Conservation (phyloP, 1,284 basidiomycete genomes). For the Clitocybe nebularis region DNA sequence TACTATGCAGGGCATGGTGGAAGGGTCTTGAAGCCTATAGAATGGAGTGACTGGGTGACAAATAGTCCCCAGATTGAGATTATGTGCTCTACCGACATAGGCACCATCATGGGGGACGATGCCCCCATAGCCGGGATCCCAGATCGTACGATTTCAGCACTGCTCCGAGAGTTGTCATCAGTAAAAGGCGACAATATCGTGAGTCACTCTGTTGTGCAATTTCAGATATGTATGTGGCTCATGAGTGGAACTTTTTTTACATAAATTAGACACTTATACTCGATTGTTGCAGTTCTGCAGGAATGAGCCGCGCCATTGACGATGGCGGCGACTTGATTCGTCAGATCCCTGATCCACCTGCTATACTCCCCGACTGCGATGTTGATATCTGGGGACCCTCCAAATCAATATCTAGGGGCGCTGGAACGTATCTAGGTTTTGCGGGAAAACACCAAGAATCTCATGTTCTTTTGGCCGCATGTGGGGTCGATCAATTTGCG, state of each 20-base stretch:
- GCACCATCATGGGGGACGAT: not conserved
- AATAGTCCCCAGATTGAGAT: slow-evolving; percentile 1
- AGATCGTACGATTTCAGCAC: not conserved
- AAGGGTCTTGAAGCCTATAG: slow-evolving; percentile 4
- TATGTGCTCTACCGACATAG: not conserved
- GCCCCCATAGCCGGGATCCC: not conserved
- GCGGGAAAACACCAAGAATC: slow-evolving; percentile 2
- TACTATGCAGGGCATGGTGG: slow-evolving; percentile 27
- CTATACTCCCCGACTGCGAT: not conserved
- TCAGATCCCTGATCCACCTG: not conserved
- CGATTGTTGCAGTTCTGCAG: slow-evolving; percentile 4
- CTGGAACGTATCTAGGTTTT: not conserved
- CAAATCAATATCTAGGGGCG: not conserved
- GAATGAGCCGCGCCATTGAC: not conserved
- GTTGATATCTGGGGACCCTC: not conserved
- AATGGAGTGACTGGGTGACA: not conserved
- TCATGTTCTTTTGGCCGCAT: slow-evolving; percentile 1
- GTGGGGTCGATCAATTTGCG: not conserved
- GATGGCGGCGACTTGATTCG: not conserved
- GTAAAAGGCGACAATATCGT: slow-evolving; percentile 4
- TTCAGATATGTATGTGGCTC: not conserved
- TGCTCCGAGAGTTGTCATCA: not conserved
- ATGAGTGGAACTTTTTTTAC: not conserved
- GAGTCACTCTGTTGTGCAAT: not conserved
- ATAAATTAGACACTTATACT: slow-evolving; percentile 1